A percentile compares a stretch with the other conserved stretches of the same genome.
phyloP scores from a whole-genome alignment of 2,329 filamentous ascomycete species.

The Keithomyces neogunnii region DNA sequence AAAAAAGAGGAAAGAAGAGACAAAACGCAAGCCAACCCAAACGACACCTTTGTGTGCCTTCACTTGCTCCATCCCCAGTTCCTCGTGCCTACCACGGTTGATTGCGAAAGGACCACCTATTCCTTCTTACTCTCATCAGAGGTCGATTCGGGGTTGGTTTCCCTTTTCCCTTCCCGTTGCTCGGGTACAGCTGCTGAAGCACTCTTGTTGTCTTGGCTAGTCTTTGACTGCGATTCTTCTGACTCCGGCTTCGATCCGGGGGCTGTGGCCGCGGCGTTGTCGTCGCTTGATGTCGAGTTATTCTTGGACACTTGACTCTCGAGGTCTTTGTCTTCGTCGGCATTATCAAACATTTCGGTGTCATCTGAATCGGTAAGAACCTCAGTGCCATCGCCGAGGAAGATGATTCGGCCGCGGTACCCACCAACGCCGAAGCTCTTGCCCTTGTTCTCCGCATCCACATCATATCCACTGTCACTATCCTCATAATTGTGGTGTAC shows the following conservation, averaged over 20 bases:
- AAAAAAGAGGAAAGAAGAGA: neutral
- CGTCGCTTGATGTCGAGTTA: constrained; percentile 18
- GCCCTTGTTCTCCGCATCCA: constrained; percentile 59
- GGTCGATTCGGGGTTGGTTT: constrained; percentile 15
- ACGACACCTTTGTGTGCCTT: neutral
- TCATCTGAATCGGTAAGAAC: constrained; percentile 83
- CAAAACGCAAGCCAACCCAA: constrained; percentile 5
- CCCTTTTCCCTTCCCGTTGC: constrained; percentile 16
- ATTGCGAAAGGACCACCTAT: constrained; percentile 21
- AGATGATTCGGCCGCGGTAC: constrained; percentile 80
- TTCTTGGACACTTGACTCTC: constrained; percentile 72
- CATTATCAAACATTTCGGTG: constrained; percentile 86
- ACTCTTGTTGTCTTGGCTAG: neutral
- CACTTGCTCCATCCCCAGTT: constrained; percentile 1
- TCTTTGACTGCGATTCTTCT: constrained; percentile 8
- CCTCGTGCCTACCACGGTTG: neutral
- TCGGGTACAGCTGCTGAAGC: constrained; percentile 1
- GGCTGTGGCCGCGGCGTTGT: constrained; percentile 11
- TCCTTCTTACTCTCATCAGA: constrained; percentile 26
- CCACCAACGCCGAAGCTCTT: constrained; percentile 58
- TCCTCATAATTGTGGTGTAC: constrained; percentile 78
- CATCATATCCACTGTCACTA: constrained; percentile 67
- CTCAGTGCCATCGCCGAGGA: constrained; percentile 91
- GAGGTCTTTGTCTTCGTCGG: constrained; percentile 77
- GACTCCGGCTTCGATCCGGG: constrained; percentile 9